phyloP scores from a whole-genome alignment of 1,284 basidiomycete species.

The Mycosarcoma maydis region DNA sequence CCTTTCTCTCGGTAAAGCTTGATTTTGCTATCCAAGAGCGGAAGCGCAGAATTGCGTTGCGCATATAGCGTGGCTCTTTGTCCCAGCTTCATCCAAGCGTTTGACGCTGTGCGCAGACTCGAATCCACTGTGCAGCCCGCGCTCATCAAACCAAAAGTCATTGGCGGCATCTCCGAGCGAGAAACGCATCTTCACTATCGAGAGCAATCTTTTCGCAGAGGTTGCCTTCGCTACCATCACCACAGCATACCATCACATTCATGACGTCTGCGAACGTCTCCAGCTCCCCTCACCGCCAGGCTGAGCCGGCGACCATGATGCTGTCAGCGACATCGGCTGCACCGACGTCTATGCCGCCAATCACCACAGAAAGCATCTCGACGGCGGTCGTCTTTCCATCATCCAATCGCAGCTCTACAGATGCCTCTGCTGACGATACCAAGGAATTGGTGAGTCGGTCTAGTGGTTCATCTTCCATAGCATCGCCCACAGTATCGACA shows the following conservation, averaged over 20 bases:
- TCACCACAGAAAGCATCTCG: slow-evolving; percentile 22
- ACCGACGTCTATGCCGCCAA: slow-evolving; percentile 3
- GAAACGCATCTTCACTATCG: no score
- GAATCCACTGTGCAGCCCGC: neutral
- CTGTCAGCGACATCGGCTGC: slow-evolving; percentile 3
- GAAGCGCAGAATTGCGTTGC: no score
- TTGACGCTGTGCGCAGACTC: neutral
- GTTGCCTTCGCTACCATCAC: neutral
- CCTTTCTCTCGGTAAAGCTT: no score
- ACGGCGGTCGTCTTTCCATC: slow-evolving; percentile 16
- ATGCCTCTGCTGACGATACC: slow-evolving; percentile 5
- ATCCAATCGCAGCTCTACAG: slow-evolving; percentile 19
- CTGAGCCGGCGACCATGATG: neutral
- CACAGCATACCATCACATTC: neutral
- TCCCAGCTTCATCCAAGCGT: neutral
- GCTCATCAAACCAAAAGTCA: neutral
- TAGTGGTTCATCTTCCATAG: slow-evolving; percentile 21
- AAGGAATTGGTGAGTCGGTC: slow-evolving; percentile 5
- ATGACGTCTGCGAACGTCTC: neutral
- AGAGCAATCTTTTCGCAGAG: no score
- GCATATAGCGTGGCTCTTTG: slow-evolving; percentile 8
- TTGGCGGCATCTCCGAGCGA: neutral
- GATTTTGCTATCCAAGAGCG: no score
- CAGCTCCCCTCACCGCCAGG: neutral
- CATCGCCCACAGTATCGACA: slow-evolving; percentile 33